These are phyloP conservation scores for Schizosaccharomyces versatilis DNA, from an alignment of 1,139 yeast species.

Conservation along the genomic window DNA sequence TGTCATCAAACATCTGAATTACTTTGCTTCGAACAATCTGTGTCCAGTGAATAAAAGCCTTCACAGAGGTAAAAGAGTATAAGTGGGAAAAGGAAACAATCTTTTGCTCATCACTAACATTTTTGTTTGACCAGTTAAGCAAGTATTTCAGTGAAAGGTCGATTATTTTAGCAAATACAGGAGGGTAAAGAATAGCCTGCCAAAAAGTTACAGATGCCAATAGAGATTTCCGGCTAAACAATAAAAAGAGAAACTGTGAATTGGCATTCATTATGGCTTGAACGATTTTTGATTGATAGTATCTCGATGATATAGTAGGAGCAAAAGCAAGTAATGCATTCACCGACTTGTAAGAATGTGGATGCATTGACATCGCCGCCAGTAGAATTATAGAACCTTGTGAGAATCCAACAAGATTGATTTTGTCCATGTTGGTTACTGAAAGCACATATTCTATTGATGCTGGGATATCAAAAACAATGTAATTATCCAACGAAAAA, in stretches of 20 bases:
- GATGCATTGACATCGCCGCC: conserved; percentile 51
- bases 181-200: conserved; percentile 52
- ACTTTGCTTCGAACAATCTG: conserved; percentile 63
- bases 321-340: conserved; percentile 59
- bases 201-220: conserved; percentile 63
- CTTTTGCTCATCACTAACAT: conserved; percentile 53
- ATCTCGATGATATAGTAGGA: conserved; percentile 88
- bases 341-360: conserved; percentile 44
- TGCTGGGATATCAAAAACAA: conserved; percentile 62
- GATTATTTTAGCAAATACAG: conserved; percentile 49
- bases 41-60: conserved; percentile 89
- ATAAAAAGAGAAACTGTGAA: conserved; percentile 47
- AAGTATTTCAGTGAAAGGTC: conserved; percentile 44
- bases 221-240: conserved; percentile 54
- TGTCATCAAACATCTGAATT: conserved; percentile 77
- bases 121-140: conserved; percentile 56
- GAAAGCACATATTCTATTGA: conserved; percentile 40
- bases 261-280: conserved; percentile 60
- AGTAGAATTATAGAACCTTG: conserved; percentile 87
- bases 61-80: conserved; percentile 77
- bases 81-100: conserved; percentile 58
- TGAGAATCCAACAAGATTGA: conserved; percentile 63
- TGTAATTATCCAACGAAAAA: conserved; percentile 68
- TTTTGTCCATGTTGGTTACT: conserved; percentile 23
- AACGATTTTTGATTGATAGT: conserved; percentile 50